These are phyloP conservation scores for Ascochyta fabae DNA, from an alignment of 2,329 filamentous ascomycete species.

Conservation along the genomic window DNA sequence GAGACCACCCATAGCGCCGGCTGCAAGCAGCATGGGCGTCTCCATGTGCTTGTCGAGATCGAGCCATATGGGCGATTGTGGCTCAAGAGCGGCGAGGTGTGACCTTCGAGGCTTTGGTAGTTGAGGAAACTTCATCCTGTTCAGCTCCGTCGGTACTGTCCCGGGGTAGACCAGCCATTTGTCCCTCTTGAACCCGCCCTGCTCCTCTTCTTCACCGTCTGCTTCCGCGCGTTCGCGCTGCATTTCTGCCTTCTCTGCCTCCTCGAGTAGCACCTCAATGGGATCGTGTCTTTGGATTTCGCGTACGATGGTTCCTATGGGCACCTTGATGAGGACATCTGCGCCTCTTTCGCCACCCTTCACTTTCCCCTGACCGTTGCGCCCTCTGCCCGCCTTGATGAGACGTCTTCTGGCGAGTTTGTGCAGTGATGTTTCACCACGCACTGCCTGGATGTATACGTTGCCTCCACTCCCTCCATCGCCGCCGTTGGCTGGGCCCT, in stretches of 20 bases:
- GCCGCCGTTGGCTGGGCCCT: constrained; percentile 92
- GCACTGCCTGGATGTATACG: constrained; percentile 91
- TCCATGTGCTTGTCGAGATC: constrained; percentile 73
- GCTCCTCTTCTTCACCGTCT: constrained; percentile 32
- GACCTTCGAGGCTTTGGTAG: constrained; percentile 64
- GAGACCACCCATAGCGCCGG: constrained; percentile 85
- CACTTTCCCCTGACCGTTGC: constrained; percentile 76
- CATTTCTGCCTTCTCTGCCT: constrained; percentile 39
- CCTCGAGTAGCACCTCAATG: constrained; percentile 68
- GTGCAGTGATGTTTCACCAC: constrained; percentile 89
- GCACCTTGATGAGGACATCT: constrained; percentile 87
- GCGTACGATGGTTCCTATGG: constrained; percentile 87
- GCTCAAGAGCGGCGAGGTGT: constrained; percentile 70
- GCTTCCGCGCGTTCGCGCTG: constrained; percentile 25
- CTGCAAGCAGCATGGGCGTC: constrained; percentile 81
- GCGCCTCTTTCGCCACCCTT: constrained; percentile 80
- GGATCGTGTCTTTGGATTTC: constrained; percentile 83
- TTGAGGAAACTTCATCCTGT: constrained; percentile 63
- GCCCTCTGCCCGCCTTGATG: constrained; percentile 76
- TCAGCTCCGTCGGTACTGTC: constrained; percentile 73
- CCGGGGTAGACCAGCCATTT: constrained; percentile 91
- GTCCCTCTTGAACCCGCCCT: constrained; percentile 59
- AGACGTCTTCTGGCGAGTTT: constrained; percentile 82
- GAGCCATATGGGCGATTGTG: constrained; percentile 69
- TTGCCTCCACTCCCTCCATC: constrained; percentile 92